These are phyloP conservation scores for Mallotus japonicus DNA, from an alignment of 441 rosid species.

Conservation along the genomic window DNA sequence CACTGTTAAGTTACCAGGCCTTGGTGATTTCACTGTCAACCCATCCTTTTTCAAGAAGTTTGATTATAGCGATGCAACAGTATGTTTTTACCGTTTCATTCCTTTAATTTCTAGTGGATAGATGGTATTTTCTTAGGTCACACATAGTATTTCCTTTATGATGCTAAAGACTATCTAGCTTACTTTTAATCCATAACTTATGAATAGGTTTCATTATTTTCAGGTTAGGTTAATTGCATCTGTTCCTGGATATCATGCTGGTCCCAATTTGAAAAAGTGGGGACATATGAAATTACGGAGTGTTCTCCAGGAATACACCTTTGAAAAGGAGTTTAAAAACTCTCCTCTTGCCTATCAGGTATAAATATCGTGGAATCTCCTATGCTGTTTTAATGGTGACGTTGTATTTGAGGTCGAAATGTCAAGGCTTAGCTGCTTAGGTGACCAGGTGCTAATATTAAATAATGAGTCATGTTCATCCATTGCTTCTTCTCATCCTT, in stretches of 20 bases:
- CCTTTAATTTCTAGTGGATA: constrained; percentile 1
- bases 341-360: constrained; percentile 95
- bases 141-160: neutral
- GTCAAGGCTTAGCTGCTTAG: neutral
- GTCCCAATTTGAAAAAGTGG: constrained; percentile 74
- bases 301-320: constrained; percentile 67
- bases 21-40: constrained; percentile 60
- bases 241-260: constrained; percentile 92
- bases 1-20: constrained; percentile 52
- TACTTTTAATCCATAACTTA: neutral
- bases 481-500: neutral
- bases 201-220: constrained; percentile 7
- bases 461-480: neutral
- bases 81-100: constrained; percentile 23
- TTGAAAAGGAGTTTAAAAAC: constrained; percentile 64
- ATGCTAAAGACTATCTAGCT: neutral
- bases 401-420: neutral
- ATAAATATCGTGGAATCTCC: constrained; percentile 6
- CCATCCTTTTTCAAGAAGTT: constrained; percentile 80
- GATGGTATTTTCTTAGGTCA: neutral
- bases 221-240: constrained; percentile 85
- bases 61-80: constrained; percentile 65
- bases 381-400: constrained; percentile 7
- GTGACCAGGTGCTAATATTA: neutral
- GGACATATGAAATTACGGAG: constrained; percentile 86